Evolutionary conservation across 1,284 basidiomycete genomes (phyloP).

Genomic region (Inonotus hispidus): DNA sequence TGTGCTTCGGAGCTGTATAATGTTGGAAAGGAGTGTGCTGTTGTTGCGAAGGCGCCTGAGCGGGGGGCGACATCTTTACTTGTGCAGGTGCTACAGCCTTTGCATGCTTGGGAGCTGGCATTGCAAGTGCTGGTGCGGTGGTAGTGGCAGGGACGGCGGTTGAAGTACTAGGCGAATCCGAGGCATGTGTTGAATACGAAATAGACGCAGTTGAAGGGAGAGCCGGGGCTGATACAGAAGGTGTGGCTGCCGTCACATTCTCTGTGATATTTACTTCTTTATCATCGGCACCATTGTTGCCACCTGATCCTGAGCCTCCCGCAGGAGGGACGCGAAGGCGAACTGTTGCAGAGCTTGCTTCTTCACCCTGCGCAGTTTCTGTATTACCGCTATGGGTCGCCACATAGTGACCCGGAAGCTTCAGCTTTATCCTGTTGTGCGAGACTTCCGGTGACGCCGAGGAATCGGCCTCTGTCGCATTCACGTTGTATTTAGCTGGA

Average conservation of each 20-base stretch:
- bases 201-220: not conserved
- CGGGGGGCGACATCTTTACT: not conserved
- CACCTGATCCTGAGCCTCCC: not conserved
- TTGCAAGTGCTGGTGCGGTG: constrained; percentile 18
- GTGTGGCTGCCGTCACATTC: constrained; percentile 8
- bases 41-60: constrained; percentile 20
- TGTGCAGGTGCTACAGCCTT: constrained; percentile 4
- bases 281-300: not conserved
- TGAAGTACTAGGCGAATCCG: constrained; percentile 12
- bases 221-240: not conserved
- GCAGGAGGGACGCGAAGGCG: constrained; percentile 14
- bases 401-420: constrained; percentile 38
- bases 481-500: constrained; percentile 47
- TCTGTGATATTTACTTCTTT: not conserved
- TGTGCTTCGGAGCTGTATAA: constrained; percentile 2
- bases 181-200: not conserved
- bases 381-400: not conserved
- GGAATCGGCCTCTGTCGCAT: not conserved
- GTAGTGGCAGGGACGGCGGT: constrained; percentile 13
- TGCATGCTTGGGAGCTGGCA: constrained; percentile 16
- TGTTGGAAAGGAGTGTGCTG: constrained; percentile 27
- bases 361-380: not conserved
- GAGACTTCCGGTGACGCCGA: constrained; percentile 41
- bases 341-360: not conserved
- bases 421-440: constrained; percentile 59